These are phyloP conservation scores for Funneliformis caledonium DNA, from an alignment of 371 early-diverging fungal species.

Conservation along the genomic window DNA sequence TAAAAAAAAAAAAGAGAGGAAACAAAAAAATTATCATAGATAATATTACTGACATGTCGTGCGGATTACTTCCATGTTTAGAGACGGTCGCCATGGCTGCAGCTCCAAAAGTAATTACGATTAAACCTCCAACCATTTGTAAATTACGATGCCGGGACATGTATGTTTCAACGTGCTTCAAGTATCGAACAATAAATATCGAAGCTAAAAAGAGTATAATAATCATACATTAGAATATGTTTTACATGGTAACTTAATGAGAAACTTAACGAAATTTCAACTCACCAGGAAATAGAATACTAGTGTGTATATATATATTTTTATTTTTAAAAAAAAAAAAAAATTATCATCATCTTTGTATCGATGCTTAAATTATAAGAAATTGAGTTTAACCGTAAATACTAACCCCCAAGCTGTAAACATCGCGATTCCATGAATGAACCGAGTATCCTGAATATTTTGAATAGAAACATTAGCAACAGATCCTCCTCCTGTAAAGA, in stretches of 20 bases:
- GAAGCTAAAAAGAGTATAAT: neutral
- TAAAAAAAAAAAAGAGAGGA: neutral
- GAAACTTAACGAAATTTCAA: neutral
- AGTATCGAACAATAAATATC: slow-evolving; percentile 22
- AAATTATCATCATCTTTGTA: neutral
- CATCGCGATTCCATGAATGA: slow-evolving; percentile 26
- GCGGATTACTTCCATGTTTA: neutral
- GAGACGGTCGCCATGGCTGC: neutral
- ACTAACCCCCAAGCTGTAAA: slow-evolving; percentile 9
- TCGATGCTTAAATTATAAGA: neutral
- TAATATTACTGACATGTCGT: neutral
- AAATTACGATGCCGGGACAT: slow-evolving; percentile 7
- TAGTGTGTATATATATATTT: neutral
- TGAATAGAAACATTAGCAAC: too few species aligned
- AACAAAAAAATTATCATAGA: neutral
- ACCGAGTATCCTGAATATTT: neutral
- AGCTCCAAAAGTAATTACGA: slow-evolving; percentile 8
- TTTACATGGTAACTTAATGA: neutral
- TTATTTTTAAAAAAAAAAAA: neutral
- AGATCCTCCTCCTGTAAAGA: neutral
- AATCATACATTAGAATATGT: neutral
- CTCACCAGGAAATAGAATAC: slow-evolving; percentile 9
- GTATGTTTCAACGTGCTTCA: neutral
- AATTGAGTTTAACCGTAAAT: neutral
- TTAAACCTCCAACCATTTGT: slow-evolving; percentile 1